These are phyloP conservation scores for Tilletia setariae DNA, from an alignment of 1,284 basidiomycete genomes.

Conservation along the genomic window DNA sequence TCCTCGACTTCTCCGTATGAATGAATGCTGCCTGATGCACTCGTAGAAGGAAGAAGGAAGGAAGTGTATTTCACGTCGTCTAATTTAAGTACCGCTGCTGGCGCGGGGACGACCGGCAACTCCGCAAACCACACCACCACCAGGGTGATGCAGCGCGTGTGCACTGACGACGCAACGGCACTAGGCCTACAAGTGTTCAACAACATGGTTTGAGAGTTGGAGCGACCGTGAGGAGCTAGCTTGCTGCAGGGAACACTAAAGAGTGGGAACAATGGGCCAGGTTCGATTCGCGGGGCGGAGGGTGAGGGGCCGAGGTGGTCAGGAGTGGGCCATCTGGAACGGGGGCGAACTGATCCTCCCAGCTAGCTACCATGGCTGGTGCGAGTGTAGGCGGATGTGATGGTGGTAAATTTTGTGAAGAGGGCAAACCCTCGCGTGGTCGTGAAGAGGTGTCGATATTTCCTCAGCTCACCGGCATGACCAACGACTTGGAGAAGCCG, in stretches of 20 bases:
- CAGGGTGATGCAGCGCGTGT: not conserved
- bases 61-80: constrained; percentile 7
- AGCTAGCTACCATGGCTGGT: not conserved
- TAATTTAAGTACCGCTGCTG: not conserved
- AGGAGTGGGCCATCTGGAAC: not conserved
- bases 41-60: not conserved
- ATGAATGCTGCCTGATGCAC: not conserved
- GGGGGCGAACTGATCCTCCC: not conserved
- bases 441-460: not conserved
- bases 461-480: not conserved
- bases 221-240: no score
- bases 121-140: not conserved
- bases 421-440: not conserved
- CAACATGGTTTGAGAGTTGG: no score
- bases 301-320: not conserved
- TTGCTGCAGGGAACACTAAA: not conserved
- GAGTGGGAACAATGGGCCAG: not conserved
- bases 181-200: not conserved
- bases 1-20: not conserved
- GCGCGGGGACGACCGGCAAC: constrained; percentile 6
- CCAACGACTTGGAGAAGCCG: not conserved
- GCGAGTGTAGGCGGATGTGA: not conserved
- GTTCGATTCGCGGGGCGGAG: not conserved
- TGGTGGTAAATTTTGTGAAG: not conserved
- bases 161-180: not conserved